Evolutionary conservation across 2,329 filamentous ascomycete genomes (phyloP), one percentile per base, ranked within the genome.

Genomic region (Trichoderma sp.): DNA sequence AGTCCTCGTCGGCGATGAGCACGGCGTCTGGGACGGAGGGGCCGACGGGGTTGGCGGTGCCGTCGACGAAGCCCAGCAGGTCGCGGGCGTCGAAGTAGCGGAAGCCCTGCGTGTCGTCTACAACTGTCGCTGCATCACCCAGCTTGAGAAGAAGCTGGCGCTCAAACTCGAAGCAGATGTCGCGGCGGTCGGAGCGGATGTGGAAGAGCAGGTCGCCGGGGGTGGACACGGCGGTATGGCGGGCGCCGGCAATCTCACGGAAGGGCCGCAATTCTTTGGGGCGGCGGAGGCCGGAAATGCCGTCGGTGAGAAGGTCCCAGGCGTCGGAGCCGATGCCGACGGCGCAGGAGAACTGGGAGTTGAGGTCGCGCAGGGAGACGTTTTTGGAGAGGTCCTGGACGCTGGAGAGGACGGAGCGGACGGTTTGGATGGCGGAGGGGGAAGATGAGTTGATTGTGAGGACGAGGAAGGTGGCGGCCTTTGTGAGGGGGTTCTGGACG

Each of bases 31-130:
- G 75, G 0, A 88, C 81, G 1, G 79, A 82, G 0, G 80, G 75
- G 0, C 86, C 87, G 0, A 85, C 81, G 0, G 88, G 88, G 73
- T 90, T 90, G 3, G 88, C 88, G 0, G 87, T 90, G 17, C 88
- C 88, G 71, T 90, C 88, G 3, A 90, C 86, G 67, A 90, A 90
- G 1, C 88, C 88, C 0, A 90, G 82, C 0, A 89, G 82, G 72
- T 89, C 87, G 1, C 88, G 85, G 0, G 85, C 82, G 73, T 90
- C 88, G 72, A 89, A 89, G 77, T 89, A 90, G 3, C 88, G 84
- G 77, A 90, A 90, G 0, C 88, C 88, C 1, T 82, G 79, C 0
- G 88, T 89, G 69, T 85, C 84, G 65, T 90, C 88, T 1, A 84
- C 80, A 1, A 88, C 81, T 0, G 75, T 76, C 12, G 88, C 84